Evolutionary conservation across 306 rosid genomes (phyloP).

Genomic region (Luffa aegyptiaca): DNA sequence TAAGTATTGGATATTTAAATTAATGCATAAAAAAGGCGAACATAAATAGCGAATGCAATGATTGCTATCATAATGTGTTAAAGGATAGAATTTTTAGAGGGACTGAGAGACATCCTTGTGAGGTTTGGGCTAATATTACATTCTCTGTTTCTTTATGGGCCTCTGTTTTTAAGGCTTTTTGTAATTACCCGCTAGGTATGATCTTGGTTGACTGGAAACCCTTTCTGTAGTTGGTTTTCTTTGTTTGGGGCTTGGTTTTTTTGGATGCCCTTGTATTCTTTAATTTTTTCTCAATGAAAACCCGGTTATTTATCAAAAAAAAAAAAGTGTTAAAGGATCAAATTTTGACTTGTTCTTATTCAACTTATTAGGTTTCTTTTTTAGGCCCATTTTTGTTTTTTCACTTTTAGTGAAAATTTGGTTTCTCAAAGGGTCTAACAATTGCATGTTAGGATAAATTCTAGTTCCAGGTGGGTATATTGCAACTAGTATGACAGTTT

Average conservation of each 20-base stretch:
- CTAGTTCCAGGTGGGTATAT: not conserved
- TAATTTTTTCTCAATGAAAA: no score
- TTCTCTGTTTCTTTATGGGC: no score
- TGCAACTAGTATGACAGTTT: not conserved
- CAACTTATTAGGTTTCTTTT: not conserved
- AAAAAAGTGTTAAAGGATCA: not conserved
- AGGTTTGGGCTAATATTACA: no score
- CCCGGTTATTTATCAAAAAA: no score
- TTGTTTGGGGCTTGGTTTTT: no score
- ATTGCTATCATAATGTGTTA: not conserved
- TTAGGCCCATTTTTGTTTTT: not conserved
- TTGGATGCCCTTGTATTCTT: no score
- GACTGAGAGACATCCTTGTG: no score
- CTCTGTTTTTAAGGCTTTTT: no score
- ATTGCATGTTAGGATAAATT: not conserved
- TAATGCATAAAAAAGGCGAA: not conserved
- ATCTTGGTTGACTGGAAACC: no score
- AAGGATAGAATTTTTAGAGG: not conserved
- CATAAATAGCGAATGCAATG: not conserved
- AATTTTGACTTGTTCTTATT: not conserved
- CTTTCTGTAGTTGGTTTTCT: no score
- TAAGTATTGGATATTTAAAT: not conserved
- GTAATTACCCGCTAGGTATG: no score
- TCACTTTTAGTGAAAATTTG: not conserved
- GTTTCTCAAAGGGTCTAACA: not conserved